These are phyloP conservation scores for Phoma sp. DNA, from an alignment of 2,329 filamentous ascomycete genomes.

Conservation along the genomic window DNA sequence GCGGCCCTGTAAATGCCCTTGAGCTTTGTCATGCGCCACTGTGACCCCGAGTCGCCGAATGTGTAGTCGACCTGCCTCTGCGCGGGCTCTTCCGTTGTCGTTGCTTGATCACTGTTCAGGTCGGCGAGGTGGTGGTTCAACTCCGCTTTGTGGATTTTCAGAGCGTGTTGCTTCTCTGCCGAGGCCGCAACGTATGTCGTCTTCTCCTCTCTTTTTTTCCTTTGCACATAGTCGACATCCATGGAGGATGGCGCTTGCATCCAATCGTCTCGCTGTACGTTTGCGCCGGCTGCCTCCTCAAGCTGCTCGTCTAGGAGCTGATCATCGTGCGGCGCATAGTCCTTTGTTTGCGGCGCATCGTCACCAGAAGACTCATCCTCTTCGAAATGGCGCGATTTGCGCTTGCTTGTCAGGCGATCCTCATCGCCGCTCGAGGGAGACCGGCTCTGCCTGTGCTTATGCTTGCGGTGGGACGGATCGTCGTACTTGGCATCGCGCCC, in stretches of 20 bases:
- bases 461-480: conserved; percentile 45
- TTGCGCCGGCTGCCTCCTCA: conserved; percentile 45
- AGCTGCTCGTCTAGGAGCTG: conserved; percentile 54
- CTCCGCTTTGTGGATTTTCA: conserved; percentile 80
- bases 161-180: conserved; percentile 66
- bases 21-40: conserved; percentile 97
- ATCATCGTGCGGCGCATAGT: conserved; percentile 52
- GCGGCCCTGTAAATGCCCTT: conserved; percentile 83
- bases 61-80: conserved; percentile 76
- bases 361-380: conserved; percentile 41
- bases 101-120: conserved; percentile 53
- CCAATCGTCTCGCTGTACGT: conserved; percentile 81
- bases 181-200: conserved; percentile 55
- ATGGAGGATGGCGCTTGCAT: conserved; percentile 88
- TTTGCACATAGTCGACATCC: conserved; percentile 82
- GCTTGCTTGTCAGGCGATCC: conserved; percentile 41
- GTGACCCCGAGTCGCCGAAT: conserved; percentile 87
- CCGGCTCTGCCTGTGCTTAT: conserved; percentile 35
- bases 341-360: conserved; percentile 53
- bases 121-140: conserved; percentile 76
- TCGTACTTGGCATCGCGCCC: conserved; percentile 50
- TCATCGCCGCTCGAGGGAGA: conserved; percentile 46
- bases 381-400: conserved; percentile 44
- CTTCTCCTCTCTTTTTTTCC: conserved; percentile 59
- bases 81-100: conserved; percentile 55